Evolutionary conservation across 495 filamentous ascomycete genomes (phyloP).

Genomic region (Aspergillus ellipticus): DNA sequence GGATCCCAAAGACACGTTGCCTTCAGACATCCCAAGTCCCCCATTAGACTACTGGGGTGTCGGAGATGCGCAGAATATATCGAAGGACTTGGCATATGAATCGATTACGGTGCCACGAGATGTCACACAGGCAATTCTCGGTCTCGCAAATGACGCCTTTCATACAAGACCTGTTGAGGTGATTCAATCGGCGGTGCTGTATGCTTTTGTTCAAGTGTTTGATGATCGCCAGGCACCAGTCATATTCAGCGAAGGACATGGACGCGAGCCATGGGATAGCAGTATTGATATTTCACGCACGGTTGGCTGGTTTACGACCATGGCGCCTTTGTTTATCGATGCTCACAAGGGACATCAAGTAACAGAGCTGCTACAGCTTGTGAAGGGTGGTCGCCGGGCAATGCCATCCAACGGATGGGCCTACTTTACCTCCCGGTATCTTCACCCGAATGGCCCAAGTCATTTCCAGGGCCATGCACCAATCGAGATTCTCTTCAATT

Average conservation of each 20-base stretch:
- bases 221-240: background rate
- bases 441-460: background rate
- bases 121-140: conserved; percentile 27
- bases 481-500: conserved; percentile 59
- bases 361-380: background rate
- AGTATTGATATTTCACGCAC: conserved; percentile 5
- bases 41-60: conserved; percentile 40
- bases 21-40: conserved; percentile 15
- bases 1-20: conserved; percentile 18
- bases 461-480: conserved; percentile 40
- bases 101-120: conserved; percentile 16
- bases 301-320: conserved; percentile 8
- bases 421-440: conserved; percentile 22
- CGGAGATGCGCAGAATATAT: conserved; percentile 36
- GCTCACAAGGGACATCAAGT: background rate
- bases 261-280: background rate
- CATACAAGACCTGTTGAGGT: conserved; percentile 25
- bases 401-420: conserved; percentile 24
- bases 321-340: conserved; percentile 15
- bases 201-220: background rate
- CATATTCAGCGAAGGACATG: conserved; percentile 9
- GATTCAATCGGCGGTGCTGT: conserved; percentile 15
- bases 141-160: conserved; percentile 26
- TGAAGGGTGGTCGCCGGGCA: conserved; percentile 18
- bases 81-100: background rate